Evolutionary conservation across 495 filamentous ascomycete genomes (phyloP), one percentile per base, ranked within the genome.

Genomic region (Tuber aestivum): DNA sequence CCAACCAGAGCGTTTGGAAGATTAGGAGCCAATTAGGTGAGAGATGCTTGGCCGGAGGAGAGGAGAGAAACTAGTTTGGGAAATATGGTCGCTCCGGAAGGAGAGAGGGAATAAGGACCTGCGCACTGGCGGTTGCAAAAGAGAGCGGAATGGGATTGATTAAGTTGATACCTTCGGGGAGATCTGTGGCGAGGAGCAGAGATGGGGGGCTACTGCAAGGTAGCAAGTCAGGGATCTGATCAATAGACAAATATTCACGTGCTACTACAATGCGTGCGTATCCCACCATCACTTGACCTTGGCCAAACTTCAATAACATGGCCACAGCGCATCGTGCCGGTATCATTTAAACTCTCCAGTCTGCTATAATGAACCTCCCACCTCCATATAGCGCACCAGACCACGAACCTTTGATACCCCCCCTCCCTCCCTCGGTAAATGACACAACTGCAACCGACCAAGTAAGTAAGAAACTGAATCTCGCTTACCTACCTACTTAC

Each of bases 371-470:
- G n/a, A 27, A 32, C 10, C 5, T 32, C n/a, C 50, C 27, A 0
- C 23, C n/a, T 14, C 50, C 50, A 16, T 61, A 27, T 10, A 61
- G 10, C 14, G 14, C 9, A 61, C 23, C 12, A 27, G n/a, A 61
- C 50, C n/a, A 14, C n/a, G 50, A 61, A n/a, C n/a, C 50, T 23
- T 7, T n/a, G 9, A 50, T 61, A 27, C 10, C 8, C 50, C 9
- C n/a, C 50, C 10, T 9, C n/a, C 9, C 9, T n/a, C 48, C 23
- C 48, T 5, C 23, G 10, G 23, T n/a, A n/a, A 50, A n/a, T 23
- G 23, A n/a, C 48, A 12, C 48, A 50, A 50, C 23, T 61, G 20
- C 69, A n/a, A 32, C 69, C 27, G 41, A 78, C 35, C 44, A 78
- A 45, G 42, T 45, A 27, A 18, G 20, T 3, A 18, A 45, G 27